These are phyloP conservation scores for Rehmannia glutinosa DNA, from an alignment of 257 asterid genomes.

Conservation along the genomic window DNA sequence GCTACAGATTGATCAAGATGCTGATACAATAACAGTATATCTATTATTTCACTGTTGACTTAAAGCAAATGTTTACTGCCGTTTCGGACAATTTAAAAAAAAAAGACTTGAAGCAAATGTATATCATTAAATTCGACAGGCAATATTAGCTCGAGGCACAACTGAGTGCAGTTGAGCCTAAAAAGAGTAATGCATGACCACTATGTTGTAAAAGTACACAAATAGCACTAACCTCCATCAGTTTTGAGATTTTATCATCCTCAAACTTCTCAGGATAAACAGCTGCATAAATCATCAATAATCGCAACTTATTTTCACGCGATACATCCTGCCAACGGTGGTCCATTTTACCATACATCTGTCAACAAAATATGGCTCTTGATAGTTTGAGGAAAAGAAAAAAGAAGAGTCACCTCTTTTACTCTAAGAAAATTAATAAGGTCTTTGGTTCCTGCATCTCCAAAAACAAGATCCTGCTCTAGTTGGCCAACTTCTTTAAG, in stretches of 20 bases:
- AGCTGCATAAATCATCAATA: slow-evolving; percentile 96
- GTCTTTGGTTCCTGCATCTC: slow-evolving; percentile 97
- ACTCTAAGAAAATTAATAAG: slow-evolving; percentile 76
- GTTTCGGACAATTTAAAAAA: too few species aligned
- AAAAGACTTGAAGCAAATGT: background rate
- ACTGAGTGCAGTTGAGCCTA: background rate
- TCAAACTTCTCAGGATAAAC: slow-evolving; percentile 92
- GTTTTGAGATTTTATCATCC: slow-evolving; percentile 75
- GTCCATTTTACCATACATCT: slow-evolving; percentile 6
- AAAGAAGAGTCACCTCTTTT: slow-evolving; percentile 51
- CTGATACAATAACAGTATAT: background rate
- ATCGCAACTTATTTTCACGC: slow-evolving; percentile 85
- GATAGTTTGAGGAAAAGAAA: slow-evolving; percentile 4
- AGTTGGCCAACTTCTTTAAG: slow-evolving; percentile 92
- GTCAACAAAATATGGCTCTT: slow-evolving; percentile 3
- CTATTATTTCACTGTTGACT: background rate
- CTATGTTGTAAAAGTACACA: background rate
- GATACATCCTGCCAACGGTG: slow-evolving; percentile 65
- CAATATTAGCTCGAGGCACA: background rate
- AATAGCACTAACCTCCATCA: slow-evolving; percentile 67
- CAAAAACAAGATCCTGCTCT: slow-evolving; percentile 97
- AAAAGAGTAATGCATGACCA: background rate
- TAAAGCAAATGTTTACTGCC: too few species aligned
- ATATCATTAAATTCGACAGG: background rate
- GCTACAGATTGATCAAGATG: slow-evolving; percentile 2